Conservation (phyloP, 2,329 filamentous ascomycete species). For the Fusarium zealandicum region DNA sequence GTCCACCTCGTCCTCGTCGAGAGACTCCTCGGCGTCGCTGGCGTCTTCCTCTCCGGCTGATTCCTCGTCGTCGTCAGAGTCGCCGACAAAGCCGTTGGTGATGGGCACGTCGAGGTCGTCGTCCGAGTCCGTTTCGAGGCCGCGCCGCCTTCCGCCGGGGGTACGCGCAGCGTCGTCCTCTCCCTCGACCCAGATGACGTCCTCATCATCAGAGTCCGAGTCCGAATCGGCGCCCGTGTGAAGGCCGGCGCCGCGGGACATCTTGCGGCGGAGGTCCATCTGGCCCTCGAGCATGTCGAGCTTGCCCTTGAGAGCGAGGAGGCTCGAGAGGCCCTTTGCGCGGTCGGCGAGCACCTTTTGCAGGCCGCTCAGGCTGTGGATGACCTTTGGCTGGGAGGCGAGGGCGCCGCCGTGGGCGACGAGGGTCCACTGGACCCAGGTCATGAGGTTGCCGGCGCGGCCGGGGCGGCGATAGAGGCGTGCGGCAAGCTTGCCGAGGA, state of each 20-base stretch:
- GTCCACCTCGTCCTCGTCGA: conserved; percentile 66
- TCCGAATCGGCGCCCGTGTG: conserved; percentile 57
- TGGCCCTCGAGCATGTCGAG: conserved; percentile 93
- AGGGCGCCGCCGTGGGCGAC: conserved; percentile 91
- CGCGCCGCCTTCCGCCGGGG: conserved; percentile 42
- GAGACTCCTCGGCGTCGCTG: conserved; percentile 54
- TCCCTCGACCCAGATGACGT: conserved; percentile 88
- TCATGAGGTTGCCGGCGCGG: conserved; percentile 86
- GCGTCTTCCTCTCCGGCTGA: conserved; percentile 52
- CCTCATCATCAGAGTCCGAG: conserved; percentile 66
- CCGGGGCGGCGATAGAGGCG: conserved; percentile 87
- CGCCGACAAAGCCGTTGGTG: conserved; percentile 62
- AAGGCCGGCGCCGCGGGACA: conserved; percentile 58
- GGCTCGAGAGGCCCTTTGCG: conserved; percentile 78
- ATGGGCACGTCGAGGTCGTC: conserved; percentile 66
- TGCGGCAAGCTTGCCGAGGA: conserved; percentile 86
- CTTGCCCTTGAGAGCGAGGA: conserved; percentile 92
- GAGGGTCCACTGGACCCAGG: conserved; percentile 95
- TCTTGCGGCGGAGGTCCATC: conserved; percentile 77
- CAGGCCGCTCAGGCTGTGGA: conserved; percentile 78
- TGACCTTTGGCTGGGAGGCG: conserved; percentile 82
- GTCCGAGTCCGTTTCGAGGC: conserved; percentile 49
- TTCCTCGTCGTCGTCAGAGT: conserved; percentile 66
- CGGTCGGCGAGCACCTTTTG: conserved; percentile 89
- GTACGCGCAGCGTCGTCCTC: conserved; percentile 73